Evolutionary conservation across 179 eudicot genomes (phyloP).

Genomic region (Corrigiola litoralis): DNA sequence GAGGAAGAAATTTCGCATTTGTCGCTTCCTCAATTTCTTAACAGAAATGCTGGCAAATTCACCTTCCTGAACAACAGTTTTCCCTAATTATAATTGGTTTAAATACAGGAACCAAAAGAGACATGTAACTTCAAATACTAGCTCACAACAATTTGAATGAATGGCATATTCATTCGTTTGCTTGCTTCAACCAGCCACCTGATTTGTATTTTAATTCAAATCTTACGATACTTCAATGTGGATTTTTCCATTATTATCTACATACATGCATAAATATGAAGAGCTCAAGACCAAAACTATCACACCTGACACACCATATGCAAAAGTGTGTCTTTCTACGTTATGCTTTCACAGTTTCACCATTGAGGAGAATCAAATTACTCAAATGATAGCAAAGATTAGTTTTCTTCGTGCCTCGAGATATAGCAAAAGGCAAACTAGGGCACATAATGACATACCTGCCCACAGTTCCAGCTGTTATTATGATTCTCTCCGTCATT

Average conservation of each 20-base stretch:
- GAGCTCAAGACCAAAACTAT: neutral
- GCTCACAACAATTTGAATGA: neutral
- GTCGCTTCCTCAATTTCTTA: constrained; percentile 79
- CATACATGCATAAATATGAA: too few relatives aligned
- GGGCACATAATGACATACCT: constrained; percentile 43
- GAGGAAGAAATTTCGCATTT: constrained; percentile 80
- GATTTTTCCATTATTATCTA: neutral
- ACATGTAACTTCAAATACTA: neutral
- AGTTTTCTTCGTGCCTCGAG: neutral
- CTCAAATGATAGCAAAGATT: neutral
- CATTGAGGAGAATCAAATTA: neutral
- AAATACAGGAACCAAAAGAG: constrained; percentile 4
- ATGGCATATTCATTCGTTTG: neutral
- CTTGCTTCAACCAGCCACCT: neutral
- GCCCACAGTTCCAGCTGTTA: constrained; percentile 97
- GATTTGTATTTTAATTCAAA: too few relatives aligned
- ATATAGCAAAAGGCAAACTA: neutral
- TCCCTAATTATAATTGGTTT: constrained; percentile 1
- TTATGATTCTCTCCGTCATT: constrained; percentile 94
- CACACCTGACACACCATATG: neutral
- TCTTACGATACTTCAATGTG: too few relatives aligned
- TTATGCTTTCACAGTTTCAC: too few relatives aligned
- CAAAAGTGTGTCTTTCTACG: neutral
- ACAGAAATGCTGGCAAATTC: constrained; percentile 71
- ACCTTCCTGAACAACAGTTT: constrained; percentile 59